Percentiles rank a stretch among this genome's conserved stretches.
These are phyloP conservation scores for Ophiostoma populinum DNA, from an alignment of 2,329 filamentous ascomycete species.

Conservation along the genomic window DNA sequence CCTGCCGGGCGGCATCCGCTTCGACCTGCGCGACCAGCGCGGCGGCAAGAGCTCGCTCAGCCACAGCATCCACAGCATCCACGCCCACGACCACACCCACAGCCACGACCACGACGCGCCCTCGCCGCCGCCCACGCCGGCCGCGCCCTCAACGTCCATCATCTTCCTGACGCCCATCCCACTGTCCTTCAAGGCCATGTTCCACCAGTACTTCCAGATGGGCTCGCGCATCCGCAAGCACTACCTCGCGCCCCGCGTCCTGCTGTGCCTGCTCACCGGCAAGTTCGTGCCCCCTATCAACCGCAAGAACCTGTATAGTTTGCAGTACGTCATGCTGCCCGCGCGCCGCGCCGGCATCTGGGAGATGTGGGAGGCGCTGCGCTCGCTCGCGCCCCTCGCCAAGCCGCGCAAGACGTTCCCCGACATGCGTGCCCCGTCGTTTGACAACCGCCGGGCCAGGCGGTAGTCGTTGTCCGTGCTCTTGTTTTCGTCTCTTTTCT, in stretches of 20 bases:
- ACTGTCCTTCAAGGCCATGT: slow-evolving; percentile 81
- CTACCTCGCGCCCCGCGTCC: slow-evolving; percentile 76
- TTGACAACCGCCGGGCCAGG: background rate
- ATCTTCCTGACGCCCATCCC: slow-evolving; percentile 85
- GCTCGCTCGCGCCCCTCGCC: slow-evolving; percentile 26
- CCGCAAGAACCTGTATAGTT: slow-evolving; percentile 80
- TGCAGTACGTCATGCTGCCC: slow-evolving; percentile 97
- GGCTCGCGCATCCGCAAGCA: slow-evolving; percentile 84
- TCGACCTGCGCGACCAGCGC: slow-evolving; percentile 57
- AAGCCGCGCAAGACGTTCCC: slow-evolving; percentile 24
- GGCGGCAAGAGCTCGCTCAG: slow-evolving; percentile 21
- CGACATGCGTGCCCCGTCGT: slow-evolving; percentile 11
- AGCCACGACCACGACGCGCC: too few species aligned
- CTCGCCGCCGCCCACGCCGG: too few species aligned
- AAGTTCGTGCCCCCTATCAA: slow-evolving; percentile 92
- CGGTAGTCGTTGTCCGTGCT: background rate
- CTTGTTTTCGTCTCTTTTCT: too few species aligned
- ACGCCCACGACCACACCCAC: too few species aligned
- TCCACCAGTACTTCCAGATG: slow-evolving; percentile 93
- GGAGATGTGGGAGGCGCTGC: slow-evolving; percentile 70
- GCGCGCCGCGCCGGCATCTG: slow-evolving; percentile 60
- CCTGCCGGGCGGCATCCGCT: slow-evolving; percentile 81
- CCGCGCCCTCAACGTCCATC: slow-evolving; percentile 61
- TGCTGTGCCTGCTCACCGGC: slow-evolving; percentile 75
- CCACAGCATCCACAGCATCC: too few species aligned